These are phyloP conservation scores for Psilocybe cyanescens DNA, from an alignment of 768 basidiomycete genomes.

Conservation along the genomic window DNA sequence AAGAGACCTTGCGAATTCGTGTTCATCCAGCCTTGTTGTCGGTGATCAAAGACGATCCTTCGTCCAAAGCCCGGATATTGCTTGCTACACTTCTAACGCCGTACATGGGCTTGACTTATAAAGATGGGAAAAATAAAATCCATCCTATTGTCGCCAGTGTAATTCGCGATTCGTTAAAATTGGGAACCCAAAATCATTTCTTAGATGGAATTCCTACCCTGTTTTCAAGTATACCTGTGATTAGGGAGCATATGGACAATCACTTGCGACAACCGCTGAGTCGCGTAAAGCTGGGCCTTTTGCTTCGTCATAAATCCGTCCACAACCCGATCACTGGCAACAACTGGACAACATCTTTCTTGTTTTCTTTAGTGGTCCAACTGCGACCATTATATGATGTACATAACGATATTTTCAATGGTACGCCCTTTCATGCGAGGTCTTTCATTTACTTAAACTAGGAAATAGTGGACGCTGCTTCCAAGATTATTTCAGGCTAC, in stretches of 20 bases:
- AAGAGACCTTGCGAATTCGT: conserved; percentile 35
- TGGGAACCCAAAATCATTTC: conserved; percentile 78
- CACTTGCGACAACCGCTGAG: conserved; percentile 7
- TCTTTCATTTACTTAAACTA: conserved; percentile 3
- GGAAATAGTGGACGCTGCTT: conserved; percentile 44
- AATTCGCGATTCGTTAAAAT: conserved; percentile 83
- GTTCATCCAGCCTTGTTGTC: conserved; percentile 53
- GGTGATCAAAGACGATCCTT: conserved; percentile 37
- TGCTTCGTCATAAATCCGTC: conserved; percentile 68
- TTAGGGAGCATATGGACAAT: conserved; percentile 16
- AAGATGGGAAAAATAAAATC: conserved; percentile 65
- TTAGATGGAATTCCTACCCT: conserved; percentile 75
- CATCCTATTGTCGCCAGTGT: conserved; percentile 66
- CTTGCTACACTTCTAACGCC: conserved; percentile 81
- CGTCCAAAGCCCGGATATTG: conserved; percentile 66
- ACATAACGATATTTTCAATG: conserved; percentile 41
- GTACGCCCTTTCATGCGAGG: conserved; percentile 33
- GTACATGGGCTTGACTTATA: conserved; percentile 60
- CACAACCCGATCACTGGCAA: conserved; percentile 66
- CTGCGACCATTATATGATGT: conserved; percentile 57
- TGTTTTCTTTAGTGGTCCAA: conserved; percentile 80
- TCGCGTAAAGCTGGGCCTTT: conserved; percentile 49
- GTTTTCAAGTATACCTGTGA: conserved; percentile 55
- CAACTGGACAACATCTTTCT: conserved; percentile 70
- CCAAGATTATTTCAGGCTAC: conserved; percentile 60